These are phyloP conservation scores for Aspergillus campestris DNA, from an alignment of 495 filamentous ascomycete species.

Conservation along the genomic window DNA sequence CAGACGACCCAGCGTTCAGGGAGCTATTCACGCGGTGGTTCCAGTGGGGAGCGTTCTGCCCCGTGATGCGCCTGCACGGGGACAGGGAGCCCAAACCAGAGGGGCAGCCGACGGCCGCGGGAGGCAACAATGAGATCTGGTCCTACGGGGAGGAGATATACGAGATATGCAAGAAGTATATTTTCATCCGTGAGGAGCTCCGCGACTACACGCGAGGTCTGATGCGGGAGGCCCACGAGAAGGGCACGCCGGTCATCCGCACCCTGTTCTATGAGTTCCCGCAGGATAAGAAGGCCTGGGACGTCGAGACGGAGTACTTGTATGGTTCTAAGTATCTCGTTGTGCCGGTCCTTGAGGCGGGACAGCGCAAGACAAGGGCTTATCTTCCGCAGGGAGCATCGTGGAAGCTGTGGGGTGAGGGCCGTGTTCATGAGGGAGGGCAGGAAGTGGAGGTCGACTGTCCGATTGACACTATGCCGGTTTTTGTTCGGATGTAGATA, in stretches of 20 bases:
- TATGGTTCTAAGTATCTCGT: constrained; percentile 46
- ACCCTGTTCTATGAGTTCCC: constrained; percentile 52
- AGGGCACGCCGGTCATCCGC: constrained; percentile 46
- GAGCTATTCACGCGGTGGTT: constrained; percentile 55
- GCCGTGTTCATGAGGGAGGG: constrained; percentile 24
- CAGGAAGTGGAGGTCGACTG: constrained; percentile 32
- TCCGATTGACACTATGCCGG: constrained; percentile 44
- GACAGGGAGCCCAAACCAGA: constrained; percentile 46
- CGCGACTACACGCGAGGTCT: constrained; percentile 40
- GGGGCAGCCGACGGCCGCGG: constrained; percentile 28
- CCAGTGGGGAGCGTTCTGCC: constrained; percentile 53
- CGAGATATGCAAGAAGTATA: constrained; percentile 47
- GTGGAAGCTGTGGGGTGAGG: constrained; percentile 33
- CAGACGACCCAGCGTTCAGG: constrained; percentile 41
- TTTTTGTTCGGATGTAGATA: constrained; percentile 23
- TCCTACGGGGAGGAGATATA: constrained; percentile 48
- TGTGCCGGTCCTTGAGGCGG: constrained; percentile 39
- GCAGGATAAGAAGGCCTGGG: constrained; percentile 37
- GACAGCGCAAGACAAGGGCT: constrained; percentile 29
- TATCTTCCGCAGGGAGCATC: constrained; percentile 39
- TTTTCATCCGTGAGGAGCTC: constrained; percentile 43
- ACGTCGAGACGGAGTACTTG: constrained; percentile 46
- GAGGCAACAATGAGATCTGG: constrained; percentile 51
- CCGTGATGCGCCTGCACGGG: constrained; percentile 52
- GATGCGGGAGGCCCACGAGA: constrained; percentile 47